Percentiles rank a stretch among this genome's conserved stretches.
Evolutionary conservation across 2,329 filamentous ascomycete species (phyloP).

Genomic region (Fusarium torreyae): DNA sequence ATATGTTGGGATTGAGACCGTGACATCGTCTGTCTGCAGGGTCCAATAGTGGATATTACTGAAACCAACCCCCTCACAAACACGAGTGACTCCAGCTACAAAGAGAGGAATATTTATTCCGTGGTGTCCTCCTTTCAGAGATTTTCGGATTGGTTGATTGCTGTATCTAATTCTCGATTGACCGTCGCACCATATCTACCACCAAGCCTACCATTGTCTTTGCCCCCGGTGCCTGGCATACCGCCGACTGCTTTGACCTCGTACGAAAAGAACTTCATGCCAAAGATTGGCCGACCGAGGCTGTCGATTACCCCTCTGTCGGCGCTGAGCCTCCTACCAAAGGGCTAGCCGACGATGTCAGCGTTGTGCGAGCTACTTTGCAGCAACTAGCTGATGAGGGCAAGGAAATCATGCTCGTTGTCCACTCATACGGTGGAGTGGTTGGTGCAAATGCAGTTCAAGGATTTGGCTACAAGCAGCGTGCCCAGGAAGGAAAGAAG

Average conservation of each 20-base stretch:
- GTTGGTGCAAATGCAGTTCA: conserved; percentile 15
- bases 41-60: not conserved
- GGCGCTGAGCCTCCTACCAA: conserved; percentile 21
- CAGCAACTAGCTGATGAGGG: conserved; percentile 2
- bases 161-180: not conserved
- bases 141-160: not conserved
- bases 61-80: not conserved
- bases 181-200: conserved; percentile 1
- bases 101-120: not conserved
- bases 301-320: conserved; percentile 25
- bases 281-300: conserved; percentile 13
- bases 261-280: conserved; percentile 8
- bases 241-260: conserved; percentile 15
- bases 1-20: no score
- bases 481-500: conserved; percentile 9
- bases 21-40: no score
- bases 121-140: not conserved
- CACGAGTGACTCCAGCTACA: no score
- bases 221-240: conserved; percentile 20
- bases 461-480: conserved; percentile 21
- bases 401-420: conserved; percentile 22
- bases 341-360: conserved; percentile 7
- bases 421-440: conserved; percentile 22
- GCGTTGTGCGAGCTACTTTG: not conserved
- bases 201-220: conserved; percentile 23